Conservation (phyloP, 371 early-diverging fungal species). For the Mucor sp. region DNA sequence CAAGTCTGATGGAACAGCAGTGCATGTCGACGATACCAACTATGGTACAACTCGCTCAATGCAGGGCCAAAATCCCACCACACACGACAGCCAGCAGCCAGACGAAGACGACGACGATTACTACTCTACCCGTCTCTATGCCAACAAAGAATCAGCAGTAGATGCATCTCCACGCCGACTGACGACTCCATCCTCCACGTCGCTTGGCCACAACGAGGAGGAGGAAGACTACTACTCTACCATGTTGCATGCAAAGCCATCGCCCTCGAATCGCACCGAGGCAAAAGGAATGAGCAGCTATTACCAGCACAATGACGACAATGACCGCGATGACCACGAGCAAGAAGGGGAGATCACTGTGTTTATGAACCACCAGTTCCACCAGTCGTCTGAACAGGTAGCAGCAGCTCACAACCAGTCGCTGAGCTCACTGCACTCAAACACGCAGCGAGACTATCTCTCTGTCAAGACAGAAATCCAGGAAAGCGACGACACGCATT, state of each 20-base stretch:
- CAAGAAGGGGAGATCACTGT: conserved; percentile 26
- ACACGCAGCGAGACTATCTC: not conserved
- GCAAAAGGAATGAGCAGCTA: conserved; percentile 6
- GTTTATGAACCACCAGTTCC: conserved; percentile 16
- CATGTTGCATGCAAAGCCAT: not conserved
- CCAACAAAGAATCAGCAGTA: not conserved
- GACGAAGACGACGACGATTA: not conserved
- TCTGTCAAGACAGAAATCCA: not conserved
- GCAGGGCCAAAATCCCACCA: not conserved
- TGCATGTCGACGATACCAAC: not conserved
- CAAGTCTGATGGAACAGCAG: not conserved
- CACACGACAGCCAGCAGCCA: not conserved
- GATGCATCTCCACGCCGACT: not conserved
- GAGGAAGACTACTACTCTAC: conserved; percentile 22
- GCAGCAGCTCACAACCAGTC: not conserved
- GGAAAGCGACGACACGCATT: not conserved
- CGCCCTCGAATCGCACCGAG: not conserved
- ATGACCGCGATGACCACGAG: conserved; percentile 1
- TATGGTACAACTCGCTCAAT: too few species aligned
- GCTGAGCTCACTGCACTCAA: not conserved
- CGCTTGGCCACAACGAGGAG: not conserved
- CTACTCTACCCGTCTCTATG: not conserved
- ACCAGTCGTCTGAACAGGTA: not conserved
- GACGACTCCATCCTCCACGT: not conserved
- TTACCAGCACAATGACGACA: not conserved